Percentiles rank a stretch among this genome's conserved stretches.
Evolutionary conservation across 805 yeast species (phyloP).

Genomic region (Wickerhamomyces subpelliculosus): DNA sequence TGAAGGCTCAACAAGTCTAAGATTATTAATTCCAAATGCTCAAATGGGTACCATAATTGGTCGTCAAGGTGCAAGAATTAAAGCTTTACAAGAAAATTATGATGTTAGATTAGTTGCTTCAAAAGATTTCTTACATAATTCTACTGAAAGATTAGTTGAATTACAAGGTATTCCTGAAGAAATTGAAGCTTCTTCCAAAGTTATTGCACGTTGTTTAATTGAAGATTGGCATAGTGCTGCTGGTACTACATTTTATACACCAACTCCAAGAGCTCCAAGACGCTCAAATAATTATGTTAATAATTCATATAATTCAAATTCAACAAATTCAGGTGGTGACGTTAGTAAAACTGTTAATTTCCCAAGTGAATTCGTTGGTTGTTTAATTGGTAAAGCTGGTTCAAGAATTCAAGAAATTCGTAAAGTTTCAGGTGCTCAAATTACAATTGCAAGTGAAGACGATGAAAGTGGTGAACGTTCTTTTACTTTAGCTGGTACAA

Average conservation of each 20-base stretch:
- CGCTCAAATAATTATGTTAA: constrained; percentile 4
- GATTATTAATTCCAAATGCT: constrained; percentile 72
- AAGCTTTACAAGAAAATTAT: constrained; percentile 62
- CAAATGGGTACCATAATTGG: constrained; percentile 91
- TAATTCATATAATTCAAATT: constrained; percentile 16
- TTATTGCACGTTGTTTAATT: constrained; percentile 62
- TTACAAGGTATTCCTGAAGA: constrained; percentile 71
- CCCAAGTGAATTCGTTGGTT: constrained; percentile 82
- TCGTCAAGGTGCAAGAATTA: constrained; percentile 72
- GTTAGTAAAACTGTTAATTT: constrained; percentile 43
- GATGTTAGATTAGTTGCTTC: constrained; percentile 81
- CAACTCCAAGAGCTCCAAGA: constrained; percentile 23
- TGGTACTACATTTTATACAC: constrained; percentile 59
- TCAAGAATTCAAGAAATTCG: constrained; percentile 82
- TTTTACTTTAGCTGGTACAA: constrained; percentile 61
- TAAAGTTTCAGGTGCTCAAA: constrained; percentile 68
- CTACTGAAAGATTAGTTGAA: constrained; percentile 83
- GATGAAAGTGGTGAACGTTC: constrained; percentile 56
- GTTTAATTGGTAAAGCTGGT: constrained; percentile 82
- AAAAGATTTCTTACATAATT: constrained; percentile 71
- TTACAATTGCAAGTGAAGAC: constrained; percentile 66
- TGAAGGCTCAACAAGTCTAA: constrained; percentile 47
- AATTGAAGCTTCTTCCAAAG: constrained; percentile 48
- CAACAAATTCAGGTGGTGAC: constrained; percentile 13
- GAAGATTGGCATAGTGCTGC: constrained; percentile 67